Evolutionary conservation across 2,329 filamentous ascomycete genomes (phyloP).

Genomic region (Waltergamsia citrina): DNA sequence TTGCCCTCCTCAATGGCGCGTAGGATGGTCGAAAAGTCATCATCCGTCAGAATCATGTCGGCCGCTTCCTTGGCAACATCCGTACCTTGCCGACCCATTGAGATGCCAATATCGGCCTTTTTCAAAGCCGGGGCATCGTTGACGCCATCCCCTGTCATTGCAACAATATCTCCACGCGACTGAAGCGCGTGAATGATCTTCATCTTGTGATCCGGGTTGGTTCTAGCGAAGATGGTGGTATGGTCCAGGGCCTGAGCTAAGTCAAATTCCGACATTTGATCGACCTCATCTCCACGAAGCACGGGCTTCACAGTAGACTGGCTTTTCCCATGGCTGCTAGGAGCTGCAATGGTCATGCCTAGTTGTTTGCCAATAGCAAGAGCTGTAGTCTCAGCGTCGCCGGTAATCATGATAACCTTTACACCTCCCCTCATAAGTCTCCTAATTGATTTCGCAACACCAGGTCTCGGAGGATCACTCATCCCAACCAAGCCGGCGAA

Average conservation of each 20-base stretch:
- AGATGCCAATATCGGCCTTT: constrained; percentile 94
- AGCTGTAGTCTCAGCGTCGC: constrained; percentile 90
- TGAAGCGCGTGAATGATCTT: constrained; percentile 92
- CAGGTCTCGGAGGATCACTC: constrained; percentile 89
- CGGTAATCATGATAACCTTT: constrained; percentile 98
- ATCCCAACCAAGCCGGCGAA: constrained; percentile 94
- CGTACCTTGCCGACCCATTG: constrained; percentile 90
- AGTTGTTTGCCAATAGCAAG: constrained; percentile 88
- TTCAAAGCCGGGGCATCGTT: constrained; percentile 96
- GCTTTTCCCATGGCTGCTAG: constrained; percentile 40
- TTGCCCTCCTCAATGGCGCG: constrained; percentile 97
- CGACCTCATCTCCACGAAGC: constrained; percentile 83
- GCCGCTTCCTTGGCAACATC: constrained; percentile 94
- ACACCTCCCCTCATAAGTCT: constrained; percentile 89
- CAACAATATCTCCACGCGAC: constrained; percentile 87
- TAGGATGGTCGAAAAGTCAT: constrained; percentile 86
- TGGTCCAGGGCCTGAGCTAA: constrained; percentile 76
- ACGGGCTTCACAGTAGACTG: constrained; percentile 60
- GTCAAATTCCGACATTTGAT: constrained; percentile 78
- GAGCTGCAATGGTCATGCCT: constrained; percentile 72
- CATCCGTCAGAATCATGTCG: constrained; percentile 88
- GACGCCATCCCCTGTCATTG: constrained; percentile 97
- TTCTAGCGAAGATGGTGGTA: constrained; percentile 91
- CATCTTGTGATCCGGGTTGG: constrained; percentile 94
- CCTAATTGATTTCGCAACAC: constrained; percentile 81